Conservation (phyloP, 108 stramenopile genomes). For the Phaeodactylum tricornutum region DNA sequence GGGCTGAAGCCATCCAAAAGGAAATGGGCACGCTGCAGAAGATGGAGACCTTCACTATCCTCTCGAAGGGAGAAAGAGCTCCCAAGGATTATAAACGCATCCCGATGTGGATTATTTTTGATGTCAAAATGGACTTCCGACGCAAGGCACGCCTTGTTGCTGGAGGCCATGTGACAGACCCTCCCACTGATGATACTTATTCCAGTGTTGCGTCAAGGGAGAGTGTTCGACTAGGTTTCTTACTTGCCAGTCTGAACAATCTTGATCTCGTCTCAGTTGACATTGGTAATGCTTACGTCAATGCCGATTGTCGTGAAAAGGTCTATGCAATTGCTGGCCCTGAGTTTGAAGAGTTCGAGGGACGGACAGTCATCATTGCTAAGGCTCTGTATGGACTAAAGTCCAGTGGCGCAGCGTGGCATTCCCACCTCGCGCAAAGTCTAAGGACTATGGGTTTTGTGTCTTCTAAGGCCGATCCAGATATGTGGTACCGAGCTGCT, state of each 20-base stretch:
- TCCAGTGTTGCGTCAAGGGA: constrained; percentile 37
- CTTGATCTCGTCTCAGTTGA: constrained; percentile 29
- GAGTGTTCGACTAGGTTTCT: constrained; percentile 31
- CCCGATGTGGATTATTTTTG: constrained; percentile 24
- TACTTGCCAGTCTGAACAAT: constrained; percentile 30
- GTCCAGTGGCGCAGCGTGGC: constrained; percentile 15
- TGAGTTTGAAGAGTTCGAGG: constrained; percentile 25
- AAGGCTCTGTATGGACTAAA: constrained; percentile 39
- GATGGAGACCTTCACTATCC: constrained; percentile 23
- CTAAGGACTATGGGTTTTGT: constrained; percentile 6
- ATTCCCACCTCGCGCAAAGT: constrained; percentile 2
- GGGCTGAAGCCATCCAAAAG: constrained; percentile 22
- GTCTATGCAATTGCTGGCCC: constrained; percentile 16
- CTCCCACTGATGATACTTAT: constrained; percentile 26
- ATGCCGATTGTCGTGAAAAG: constrained; percentile 21
- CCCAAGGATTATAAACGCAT: background rate
- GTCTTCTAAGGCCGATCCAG: constrained; percentile 17
- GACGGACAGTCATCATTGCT: constrained; percentile 10
- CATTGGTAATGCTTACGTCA: constrained; percentile 35
- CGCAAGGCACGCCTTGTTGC: constrained; percentile 27
- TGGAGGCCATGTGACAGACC: constrained; percentile 16
- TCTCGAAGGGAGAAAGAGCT: constrained; percentile 7
- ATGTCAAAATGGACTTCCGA: constrained; percentile 35
- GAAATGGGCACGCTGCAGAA: constrained; percentile 21
- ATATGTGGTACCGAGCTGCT: constrained; percentile 25